Percentiles rank a stretch among this genome's conserved stretches.
Conservation (phyloP, 345 rosid species). For the Draba incana region DNA sequence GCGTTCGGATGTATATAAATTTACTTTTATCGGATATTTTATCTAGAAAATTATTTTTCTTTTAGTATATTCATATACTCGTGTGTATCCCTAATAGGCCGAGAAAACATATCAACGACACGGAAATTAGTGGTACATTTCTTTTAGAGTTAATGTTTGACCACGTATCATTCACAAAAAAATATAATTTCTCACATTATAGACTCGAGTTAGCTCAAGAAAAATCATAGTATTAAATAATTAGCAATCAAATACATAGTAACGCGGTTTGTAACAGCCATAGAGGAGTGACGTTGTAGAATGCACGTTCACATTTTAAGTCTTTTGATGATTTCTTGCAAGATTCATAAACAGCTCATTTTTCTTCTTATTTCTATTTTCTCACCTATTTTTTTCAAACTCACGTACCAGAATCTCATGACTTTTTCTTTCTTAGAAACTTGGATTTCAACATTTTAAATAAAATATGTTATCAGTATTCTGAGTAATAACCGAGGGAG, state of each 20-base stretch:
- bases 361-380: neutral
- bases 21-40: neutral
- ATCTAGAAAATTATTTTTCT: neutral
- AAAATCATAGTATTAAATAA: neutral
- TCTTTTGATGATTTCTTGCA: constrained; percentile 8
- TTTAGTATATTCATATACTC: neutral
- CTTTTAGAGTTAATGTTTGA: constrained; percentile 24
- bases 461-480: neutral
- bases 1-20: neutral
- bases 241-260: constrained; percentile 13
- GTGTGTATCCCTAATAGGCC: neutral
- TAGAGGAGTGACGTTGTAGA: constrained; percentile 30
- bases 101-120: constrained; percentile 19
- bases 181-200: neutral
- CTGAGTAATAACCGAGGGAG: neutral
- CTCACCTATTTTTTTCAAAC: neutral
- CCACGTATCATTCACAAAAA: constrained; percentile 18
- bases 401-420: constrained; percentile 34
- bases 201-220: constrained; percentile 4
- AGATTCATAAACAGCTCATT: constrained; percentile 31
- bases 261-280: constrained; percentile 31
- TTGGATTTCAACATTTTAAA: neutral
- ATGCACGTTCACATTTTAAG: constrained; percentile 38
- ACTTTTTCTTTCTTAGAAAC: constrained; percentile 20
- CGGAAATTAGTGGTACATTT: constrained; percentile 5